Conservation (phyloP, 164 flowering plant species). For the Liriodendron chinense region DNA sequence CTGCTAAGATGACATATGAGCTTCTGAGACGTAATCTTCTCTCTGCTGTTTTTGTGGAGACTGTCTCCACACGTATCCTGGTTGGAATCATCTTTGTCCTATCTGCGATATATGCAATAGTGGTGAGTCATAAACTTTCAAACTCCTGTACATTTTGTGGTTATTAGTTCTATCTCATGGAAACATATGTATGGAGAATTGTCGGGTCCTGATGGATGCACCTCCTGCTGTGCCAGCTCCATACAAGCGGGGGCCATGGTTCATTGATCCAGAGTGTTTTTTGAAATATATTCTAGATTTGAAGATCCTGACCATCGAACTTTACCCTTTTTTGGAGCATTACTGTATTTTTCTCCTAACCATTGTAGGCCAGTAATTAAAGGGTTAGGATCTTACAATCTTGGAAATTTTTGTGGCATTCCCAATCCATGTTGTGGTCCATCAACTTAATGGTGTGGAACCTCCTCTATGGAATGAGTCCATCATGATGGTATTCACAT, state of each 20-base stretch:
- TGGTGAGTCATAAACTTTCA: constrained; percentile 30
- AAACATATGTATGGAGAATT: background rate
- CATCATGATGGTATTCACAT: background rate
- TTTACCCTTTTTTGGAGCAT: background rate
- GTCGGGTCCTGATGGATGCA: background rate
- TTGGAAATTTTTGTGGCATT: background rate
- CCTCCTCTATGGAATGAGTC: background rate
- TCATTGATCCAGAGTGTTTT: background rate
- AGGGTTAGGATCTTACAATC: background rate
- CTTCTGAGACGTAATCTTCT: constrained; percentile 61
- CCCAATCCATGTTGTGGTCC: too few species aligned
- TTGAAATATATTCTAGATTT: background rate
- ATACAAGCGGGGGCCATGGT: background rate
- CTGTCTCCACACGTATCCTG: constrained; percentile 53
- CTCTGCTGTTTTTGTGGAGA: constrained; percentile 65
- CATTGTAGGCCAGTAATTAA: background rate
- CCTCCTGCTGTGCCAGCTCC: background rate
- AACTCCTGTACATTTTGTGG: background rate
- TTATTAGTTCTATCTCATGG: background rate
- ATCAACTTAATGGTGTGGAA: background rate
- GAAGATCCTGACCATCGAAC: background rate
- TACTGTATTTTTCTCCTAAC: constrained; percentile 1
- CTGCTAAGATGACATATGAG: constrained; percentile 64
- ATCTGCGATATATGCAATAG: constrained; percentile 55
- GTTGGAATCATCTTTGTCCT: constrained; percentile 50